phyloP scores from a whole-genome alignment of 176 grass and related monocot species.

The Zoysia pacifica region DNA sequence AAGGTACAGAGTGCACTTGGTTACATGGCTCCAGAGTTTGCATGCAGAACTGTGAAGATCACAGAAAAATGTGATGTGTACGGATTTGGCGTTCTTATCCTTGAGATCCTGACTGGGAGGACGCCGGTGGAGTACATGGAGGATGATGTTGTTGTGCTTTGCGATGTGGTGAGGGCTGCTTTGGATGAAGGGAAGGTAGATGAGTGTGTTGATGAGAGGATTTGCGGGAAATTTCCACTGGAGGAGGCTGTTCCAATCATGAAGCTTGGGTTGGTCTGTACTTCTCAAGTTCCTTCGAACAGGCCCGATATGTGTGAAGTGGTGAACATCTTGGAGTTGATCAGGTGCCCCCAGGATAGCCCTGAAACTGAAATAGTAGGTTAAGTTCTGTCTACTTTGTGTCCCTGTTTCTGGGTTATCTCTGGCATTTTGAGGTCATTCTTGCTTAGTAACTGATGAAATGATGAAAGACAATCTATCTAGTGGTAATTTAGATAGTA shows the following conservation, averaged over 20 bases:
- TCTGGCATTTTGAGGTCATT: constrained; percentile 33
- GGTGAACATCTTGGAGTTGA: constrained; percentile 96
- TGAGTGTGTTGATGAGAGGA: constrained; percentile 83
- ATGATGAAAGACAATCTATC: constrained; percentile 29
- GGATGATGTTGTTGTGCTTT: constrained; percentile 88
- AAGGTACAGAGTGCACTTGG: constrained; percentile 96
- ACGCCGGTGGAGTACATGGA: constrained; percentile 95
- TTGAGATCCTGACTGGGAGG: constrained; percentile 87
- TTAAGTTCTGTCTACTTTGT: constrained; percentile 35
- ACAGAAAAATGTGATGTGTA: constrained; percentile 96
- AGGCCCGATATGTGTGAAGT: constrained; percentile 96
- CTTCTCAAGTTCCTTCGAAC: constrained; percentile 92
- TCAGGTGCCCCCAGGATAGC: constrained; percentile 96
- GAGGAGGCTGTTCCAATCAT: constrained; percentile 90
- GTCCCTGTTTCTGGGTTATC: not conserved
- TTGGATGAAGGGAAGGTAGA: constrained; percentile 88
- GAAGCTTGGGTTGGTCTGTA: constrained; percentile 92
- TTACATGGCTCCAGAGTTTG: constrained; percentile 98
- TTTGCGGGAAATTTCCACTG: constrained; percentile 80
- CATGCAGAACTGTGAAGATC: constrained; percentile 92
- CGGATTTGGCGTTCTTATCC: constrained; percentile 81
- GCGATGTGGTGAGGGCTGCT: constrained; percentile 83
- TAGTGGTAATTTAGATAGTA: constrained; percentile 29
- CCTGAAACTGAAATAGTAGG: constrained; percentile 72
- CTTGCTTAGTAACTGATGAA: constrained; percentile 23